Evolutionary conservation across 1,139 yeast species (phyloP).

Genomic region (Candida neerlandica): DNA sequence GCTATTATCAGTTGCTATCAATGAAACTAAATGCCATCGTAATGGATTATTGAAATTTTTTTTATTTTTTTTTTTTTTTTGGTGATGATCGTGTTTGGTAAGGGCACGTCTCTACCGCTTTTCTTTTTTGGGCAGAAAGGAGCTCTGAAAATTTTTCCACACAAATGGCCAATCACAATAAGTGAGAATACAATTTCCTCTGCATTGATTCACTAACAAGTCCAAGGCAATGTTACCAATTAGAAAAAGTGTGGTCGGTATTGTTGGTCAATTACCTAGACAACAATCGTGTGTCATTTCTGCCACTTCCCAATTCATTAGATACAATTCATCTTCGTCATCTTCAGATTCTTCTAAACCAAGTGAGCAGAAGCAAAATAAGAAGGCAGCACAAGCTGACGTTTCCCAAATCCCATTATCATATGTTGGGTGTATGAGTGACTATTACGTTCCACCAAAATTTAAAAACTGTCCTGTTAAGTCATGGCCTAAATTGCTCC

Average conservation of each 20-base stretch:
- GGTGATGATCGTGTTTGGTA: no score
- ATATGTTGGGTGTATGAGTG: constrained; percentile 46
- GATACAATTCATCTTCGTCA: neutral
- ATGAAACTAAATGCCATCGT: no score
- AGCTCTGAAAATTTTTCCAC: no score
- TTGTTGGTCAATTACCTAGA: neutral
- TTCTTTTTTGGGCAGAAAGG: neutral
- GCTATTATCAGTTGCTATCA: no score
- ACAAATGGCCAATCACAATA: no score
- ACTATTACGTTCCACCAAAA: constrained; percentile 47
- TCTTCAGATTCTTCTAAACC: neutral
- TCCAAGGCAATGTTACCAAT: neutral
- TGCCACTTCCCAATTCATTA: neutral
- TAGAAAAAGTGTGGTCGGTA: neutral
- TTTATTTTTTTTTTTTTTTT: no score
- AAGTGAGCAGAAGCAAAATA: constrained; percentile 18
- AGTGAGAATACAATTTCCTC: no score
- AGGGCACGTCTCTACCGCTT: no score
- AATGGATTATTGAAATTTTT: no score
- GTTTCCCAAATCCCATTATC: constrained; percentile 44
- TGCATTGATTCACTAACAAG: no score
- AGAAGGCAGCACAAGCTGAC: constrained; percentile 26
- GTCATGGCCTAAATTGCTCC: constrained; percentile 42
- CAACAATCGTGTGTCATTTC: neutral
- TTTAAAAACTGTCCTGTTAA: constrained; percentile 31